Evolutionary conservation across 1,284 basidiomycete genomes (phyloP), one percentile per base, ranked within the genome.

Genomic region (Pseudozyma tsukubaensis): DNA sequence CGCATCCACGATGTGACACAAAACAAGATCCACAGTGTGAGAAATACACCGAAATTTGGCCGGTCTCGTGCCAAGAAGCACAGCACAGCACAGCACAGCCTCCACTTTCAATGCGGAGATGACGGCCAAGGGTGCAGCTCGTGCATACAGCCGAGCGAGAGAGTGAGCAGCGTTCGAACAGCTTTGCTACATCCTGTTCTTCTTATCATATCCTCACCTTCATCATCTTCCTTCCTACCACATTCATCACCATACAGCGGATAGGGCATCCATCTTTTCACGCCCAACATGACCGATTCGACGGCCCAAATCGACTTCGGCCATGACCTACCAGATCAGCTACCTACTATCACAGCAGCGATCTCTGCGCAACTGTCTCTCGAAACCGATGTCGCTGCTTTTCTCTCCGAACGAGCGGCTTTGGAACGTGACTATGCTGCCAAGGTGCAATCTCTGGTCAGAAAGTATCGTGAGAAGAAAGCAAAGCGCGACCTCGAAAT

Each of bases 371-470:
- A 78, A 34, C 65, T 78, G 18, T 42, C 65, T 9, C 57, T 76
- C 45, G 67, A 69, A 32, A 54, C 42, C 50, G 76, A 78, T 36
- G 62, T 68, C 1, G 50, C 73, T 32, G 36, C 61, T 45, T 78
- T 76, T 40, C 58, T 80, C 3, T 44, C 73, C 12, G 78, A 78
- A 32, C 64, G 76, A 18, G 72, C 76, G n/a, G 65, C 61, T 2
- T 61, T 80, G 14, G 78, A 80, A 58, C 62, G 76, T 13, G 78
- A 80, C 21, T 74, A 74, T 44, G 71, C 78, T 13, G 57, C 58
- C 16, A 73, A 72, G 44, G 62, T 78, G 0, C 68, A 67, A 36
- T 40, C 65, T 9, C 54, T 80, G n/a, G 50, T 57, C 14, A 63
- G 67, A 63, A 80, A 76, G 59, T 68, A 63, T 36, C 60, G 67